phyloP scores from a whole-genome alignment of 2,329 filamentous ascomycete genomes.

The Ophiocordyceps australis region DNA sequence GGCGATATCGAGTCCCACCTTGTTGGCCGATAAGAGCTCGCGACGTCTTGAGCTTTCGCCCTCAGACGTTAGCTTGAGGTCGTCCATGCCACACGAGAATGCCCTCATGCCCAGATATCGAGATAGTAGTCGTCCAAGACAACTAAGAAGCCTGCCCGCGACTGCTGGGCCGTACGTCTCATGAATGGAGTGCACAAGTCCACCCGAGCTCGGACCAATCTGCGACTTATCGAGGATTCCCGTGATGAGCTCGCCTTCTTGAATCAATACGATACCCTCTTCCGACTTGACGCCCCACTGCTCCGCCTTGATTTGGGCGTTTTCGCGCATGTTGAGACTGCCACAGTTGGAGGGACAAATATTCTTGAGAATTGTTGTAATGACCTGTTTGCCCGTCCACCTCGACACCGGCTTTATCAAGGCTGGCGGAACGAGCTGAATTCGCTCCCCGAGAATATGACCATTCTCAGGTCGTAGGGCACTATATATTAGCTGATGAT shows the following conservation, averaged over 20 bases:
- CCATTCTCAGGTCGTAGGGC: conserved; percentile 80
- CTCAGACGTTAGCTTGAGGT: conserved; percentile 65
- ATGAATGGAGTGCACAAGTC: conserved; percentile 80
- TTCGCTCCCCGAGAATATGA: conserved; percentile 66
- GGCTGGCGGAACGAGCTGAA: conserved; percentile 65
- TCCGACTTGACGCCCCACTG: conserved; percentile 65
- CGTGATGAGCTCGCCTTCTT: conserved; percentile 70
- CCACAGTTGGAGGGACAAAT: conserved; percentile 63
- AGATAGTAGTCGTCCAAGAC: conserved; percentile 76
- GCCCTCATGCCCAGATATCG: conserved; percentile 84
- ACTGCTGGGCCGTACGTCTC: conserved; percentile 80
- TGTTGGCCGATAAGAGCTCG: conserved; percentile 47
- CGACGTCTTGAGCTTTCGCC: conserved; percentile 57
- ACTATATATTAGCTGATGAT: conserved; percentile 85
- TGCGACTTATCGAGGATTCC: conserved; percentile 95
- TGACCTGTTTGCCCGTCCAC: conserved; percentile 95
- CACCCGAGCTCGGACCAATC: conserved; percentile 72
- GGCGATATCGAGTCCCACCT: conserved; percentile 62
- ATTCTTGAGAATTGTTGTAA: conserved; percentile 85
- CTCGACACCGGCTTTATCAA: conserved; percentile 62
- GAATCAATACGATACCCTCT: conserved; percentile 66
- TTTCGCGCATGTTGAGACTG: conserved; percentile 62
- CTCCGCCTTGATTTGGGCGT: conserved; percentile 59
- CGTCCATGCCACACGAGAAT: conserved; percentile 95
- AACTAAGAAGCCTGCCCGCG: conserved; percentile 76